Conservation (phyloP, 345 rosid genomes). For the Eutrema heterophyllum region DNA sequence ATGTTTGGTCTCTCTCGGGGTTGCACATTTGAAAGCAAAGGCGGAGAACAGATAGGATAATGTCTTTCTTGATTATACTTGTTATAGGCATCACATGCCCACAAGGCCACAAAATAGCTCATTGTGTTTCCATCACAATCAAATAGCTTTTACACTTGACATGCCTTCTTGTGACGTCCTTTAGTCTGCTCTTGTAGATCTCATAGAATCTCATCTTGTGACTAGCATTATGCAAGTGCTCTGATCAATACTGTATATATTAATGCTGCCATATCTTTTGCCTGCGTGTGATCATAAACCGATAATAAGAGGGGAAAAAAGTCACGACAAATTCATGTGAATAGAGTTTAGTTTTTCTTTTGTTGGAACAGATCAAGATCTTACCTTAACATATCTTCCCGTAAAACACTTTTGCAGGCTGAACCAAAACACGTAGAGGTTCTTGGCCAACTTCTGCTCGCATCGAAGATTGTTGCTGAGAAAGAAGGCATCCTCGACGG, state of each 20-base stretch:
- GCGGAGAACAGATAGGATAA: background rate
- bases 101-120: background rate
- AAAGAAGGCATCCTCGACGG: constrained; percentile 85
- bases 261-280: background rate
- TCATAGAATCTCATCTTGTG: background rate
- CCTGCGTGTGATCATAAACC: background rate
- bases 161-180: background rate
- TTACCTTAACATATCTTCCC: background rate
- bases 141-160: background rate
- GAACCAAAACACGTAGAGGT: constrained; percentile 67
- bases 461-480: constrained; percentile 85
- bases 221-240: background rate
- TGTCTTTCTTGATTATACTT: background rate
- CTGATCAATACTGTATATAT: background rate
- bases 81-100: background rate
- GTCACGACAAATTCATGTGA: background rate
- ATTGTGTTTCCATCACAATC: background rate
- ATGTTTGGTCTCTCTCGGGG: background rate
- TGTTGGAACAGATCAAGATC: background rate
- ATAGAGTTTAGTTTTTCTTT: background rate
- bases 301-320: background rate
- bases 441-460: constrained; percentile 70
- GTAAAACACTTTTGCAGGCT: constrained; percentile 39
- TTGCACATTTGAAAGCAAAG: background rate
- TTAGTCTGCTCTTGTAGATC: background rate